Evolutionary conservation across 83 land plant genomes (phyloP).

Genomic region (Diphasiastrum complanatum): DNA sequence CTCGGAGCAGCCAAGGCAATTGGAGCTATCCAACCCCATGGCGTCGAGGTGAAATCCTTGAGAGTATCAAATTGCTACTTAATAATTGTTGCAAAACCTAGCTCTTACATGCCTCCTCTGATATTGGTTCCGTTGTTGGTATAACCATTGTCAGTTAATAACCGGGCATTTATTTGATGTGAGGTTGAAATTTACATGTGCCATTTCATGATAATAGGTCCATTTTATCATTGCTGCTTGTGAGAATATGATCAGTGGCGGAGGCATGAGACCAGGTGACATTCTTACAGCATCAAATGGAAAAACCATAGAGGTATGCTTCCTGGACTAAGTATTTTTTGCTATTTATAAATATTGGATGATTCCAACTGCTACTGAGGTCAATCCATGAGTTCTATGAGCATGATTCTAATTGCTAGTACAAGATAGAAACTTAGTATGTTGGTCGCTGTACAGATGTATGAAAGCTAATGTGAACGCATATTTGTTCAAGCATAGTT

Average conservation of each 20-base stretch:
- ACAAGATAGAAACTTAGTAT: no score
- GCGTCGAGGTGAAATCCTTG: conserved; percentile 69
- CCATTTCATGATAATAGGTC: conserved; percentile 41
- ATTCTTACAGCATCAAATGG: conserved; percentile 95
- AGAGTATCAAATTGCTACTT: background rate
- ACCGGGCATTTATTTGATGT: no score
- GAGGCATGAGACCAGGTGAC: conserved; percentile 98
- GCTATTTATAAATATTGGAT: background rate
- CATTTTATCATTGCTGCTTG: conserved; percentile 96
- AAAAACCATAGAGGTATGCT: conserved; percentile 88
- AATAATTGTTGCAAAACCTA: background rate
- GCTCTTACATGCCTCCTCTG: background rate
- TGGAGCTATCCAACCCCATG: conserved; percentile 81
- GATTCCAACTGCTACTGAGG: no score
- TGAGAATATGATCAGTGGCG: conserved; percentile 99
- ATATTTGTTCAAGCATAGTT: no score
- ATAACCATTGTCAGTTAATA: no score
- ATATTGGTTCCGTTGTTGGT: no score
- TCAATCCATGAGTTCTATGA: no score
- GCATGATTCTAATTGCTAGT: no score
- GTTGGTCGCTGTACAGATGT: no score
- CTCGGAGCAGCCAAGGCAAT: conserved; percentile 94
- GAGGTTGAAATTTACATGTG: no score
- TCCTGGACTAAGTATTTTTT: background rate
- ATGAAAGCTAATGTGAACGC: no score